A percentile compares a stretch with the other conserved stretches of the same genome.
phyloP scores from a whole-genome alignment of 208 protist species.

The Wallacemonas sp. region DNA sequence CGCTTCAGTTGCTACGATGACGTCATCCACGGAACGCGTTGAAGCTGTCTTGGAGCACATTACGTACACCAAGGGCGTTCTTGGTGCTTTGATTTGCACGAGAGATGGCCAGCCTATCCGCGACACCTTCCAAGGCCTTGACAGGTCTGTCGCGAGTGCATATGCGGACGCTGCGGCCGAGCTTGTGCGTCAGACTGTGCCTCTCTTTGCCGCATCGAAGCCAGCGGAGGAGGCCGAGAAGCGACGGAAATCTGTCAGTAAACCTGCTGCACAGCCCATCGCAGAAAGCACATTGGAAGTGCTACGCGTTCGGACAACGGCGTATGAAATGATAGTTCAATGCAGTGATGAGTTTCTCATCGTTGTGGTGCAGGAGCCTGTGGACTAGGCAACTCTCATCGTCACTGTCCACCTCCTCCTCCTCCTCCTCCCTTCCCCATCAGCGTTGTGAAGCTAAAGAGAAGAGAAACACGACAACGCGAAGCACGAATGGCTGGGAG shows the following conservation, averaged over 20 bases:
- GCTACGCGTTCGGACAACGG: conserved; percentile 67
- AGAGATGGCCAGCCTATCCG: conserved; percentile 69
- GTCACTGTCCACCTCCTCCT: no score
- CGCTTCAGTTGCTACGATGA: no score
- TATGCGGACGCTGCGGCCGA: conserved; percentile 67
- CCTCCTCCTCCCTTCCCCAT: no score
- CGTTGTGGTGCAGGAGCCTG: conserved; percentile 80
- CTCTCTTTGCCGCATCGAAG: conserved; percentile 18
- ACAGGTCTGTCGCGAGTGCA: conserved; percentile 52
- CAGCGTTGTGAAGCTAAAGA: no score
- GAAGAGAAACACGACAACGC: no score
- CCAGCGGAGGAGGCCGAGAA: neutral
- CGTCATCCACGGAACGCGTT: conserved; percentile 53
- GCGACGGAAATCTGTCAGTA: neutral
- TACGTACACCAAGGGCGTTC: conserved; percentile 85
- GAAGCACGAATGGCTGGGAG: no score
- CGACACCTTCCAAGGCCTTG: conserved; percentile 84
- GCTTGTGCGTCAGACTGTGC: conserved; percentile 31
- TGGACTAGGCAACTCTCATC: conserved; percentile 29
- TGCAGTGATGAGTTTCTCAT: conserved; percentile 73
- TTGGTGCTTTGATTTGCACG: conserved; percentile 80
- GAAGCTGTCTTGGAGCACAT: conserved; percentile 82
- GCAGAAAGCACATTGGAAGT: conserved; percentile 57
- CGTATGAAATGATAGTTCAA: conserved; percentile 79
- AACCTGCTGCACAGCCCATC: conserved; percentile 22